A percentile compares a stretch with the other conserved stretches of the same genome.
Conservation (phyloP, 2,329 filamentous ascomycete genomes). For the Triangularia verruculosa region DNA sequence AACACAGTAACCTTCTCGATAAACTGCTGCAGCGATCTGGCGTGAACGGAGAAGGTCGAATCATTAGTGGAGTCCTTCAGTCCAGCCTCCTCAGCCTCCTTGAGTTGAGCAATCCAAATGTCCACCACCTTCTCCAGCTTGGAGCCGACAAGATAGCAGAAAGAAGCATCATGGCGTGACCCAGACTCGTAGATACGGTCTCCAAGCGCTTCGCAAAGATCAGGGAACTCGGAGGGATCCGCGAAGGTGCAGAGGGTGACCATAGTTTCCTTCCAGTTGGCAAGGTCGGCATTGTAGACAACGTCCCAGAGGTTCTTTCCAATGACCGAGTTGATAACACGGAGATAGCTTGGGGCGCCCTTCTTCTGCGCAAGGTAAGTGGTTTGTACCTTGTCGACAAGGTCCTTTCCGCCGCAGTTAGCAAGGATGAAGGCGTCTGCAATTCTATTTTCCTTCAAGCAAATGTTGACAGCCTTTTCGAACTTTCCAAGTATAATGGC, state of each 20-base stretch:
- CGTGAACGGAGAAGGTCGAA: conserved; percentile 88
- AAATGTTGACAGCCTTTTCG: conserved; percentile 82
- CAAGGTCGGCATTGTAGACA: conserved; percentile 90
- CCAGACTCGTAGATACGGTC: conserved; percentile 81
- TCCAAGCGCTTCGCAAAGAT: conserved; percentile 91
- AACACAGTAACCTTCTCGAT: conserved; percentile 99
- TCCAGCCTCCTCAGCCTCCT: conserved; percentile 75
- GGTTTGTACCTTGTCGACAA: conserved; percentile 89
- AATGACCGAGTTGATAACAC: conserved; percentile 85
- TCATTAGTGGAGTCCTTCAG: conserved; percentile 67
- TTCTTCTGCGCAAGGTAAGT: conserved; percentile 83
- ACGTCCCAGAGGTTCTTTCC: conserved; percentile 98
- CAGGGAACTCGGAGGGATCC: conserved; percentile 83
- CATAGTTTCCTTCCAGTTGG: conserved; percentile 97
- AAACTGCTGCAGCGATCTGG: conserved; percentile 82
- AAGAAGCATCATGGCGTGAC: conserved; percentile 83
- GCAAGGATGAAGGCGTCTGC: conserved; percentile 98
- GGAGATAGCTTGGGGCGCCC: conserved; percentile 84
- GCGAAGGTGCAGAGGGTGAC: conserved; percentile 94
- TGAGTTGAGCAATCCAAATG: conserved; percentile 89
- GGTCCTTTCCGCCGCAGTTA: conserved; percentile 89
- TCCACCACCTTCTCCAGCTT: conserved; percentile 95
- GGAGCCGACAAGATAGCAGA: conserved; percentile 93
- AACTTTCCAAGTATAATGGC: conserved; percentile 90
- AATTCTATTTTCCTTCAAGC: conserved; percentile 81